These are phyloP conservation scores for Lipomyces mesembrius DNA, from an alignment of 805 yeast genomes.

Conservation along the genomic window DNA sequence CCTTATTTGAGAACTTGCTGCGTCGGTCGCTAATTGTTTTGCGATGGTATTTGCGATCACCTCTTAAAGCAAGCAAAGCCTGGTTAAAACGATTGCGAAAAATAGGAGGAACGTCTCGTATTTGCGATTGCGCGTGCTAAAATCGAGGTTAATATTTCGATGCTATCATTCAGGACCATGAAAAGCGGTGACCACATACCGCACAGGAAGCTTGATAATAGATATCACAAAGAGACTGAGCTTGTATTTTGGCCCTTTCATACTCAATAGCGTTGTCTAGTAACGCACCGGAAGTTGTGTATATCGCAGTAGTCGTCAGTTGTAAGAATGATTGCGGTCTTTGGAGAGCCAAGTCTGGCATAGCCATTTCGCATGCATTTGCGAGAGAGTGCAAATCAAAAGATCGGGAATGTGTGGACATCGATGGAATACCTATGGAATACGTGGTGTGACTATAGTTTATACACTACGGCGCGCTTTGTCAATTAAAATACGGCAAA, in stretches of 20 bases:
- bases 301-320: background rate
- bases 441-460: background rate
- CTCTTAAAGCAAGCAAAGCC: background rate
- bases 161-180: background rate
- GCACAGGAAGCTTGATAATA: slow-evolving; percentile 7
- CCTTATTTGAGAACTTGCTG: background rate
- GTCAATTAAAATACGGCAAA: background rate
- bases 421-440: background rate
- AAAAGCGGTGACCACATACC: background rate
- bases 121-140: background rate
- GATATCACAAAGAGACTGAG: background rate
- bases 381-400: background rate
- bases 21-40: background rate
- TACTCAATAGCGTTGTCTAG: background rate
- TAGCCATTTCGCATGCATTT: background rate
- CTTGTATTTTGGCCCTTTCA: background rate
- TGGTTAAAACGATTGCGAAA: background rate
- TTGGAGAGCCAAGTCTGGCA: background rate
- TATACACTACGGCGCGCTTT: background rate
- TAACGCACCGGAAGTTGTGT: background rate
- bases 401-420: background rate
- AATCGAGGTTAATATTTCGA: too few relatives aligned
- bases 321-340: slow-evolving; percentile 8
- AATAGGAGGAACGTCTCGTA: background rate
- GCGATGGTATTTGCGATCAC: background rate